Conservation (phyloP, 1,284 basidiomycete species). For the Rhizopogon hawkerae region DNA sequence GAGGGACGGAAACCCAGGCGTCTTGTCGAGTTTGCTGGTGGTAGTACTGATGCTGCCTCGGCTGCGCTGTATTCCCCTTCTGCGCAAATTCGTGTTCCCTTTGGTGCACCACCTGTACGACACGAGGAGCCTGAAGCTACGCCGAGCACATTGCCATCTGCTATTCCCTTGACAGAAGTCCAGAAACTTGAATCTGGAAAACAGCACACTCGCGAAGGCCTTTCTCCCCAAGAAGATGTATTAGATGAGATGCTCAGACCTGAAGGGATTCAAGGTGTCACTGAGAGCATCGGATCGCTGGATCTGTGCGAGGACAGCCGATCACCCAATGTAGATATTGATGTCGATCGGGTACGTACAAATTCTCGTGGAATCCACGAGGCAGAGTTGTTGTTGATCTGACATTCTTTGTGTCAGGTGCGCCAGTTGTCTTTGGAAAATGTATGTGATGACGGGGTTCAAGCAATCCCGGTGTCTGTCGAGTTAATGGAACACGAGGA, state of each 20-base stretch:
- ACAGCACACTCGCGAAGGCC: not conserved
- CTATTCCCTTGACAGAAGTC: not conserved
- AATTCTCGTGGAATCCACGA: not conserved
- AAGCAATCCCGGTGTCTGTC: not conserved
- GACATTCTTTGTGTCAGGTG: not conserved
- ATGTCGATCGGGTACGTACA: not conserved
- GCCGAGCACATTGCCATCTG: not conserved
- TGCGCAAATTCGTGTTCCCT: not conserved
- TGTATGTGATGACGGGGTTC: not conserved
- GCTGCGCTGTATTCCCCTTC: not conserved
- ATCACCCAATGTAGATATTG: not conserved
- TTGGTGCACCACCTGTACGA: not conserved
- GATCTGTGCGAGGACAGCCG: not conserved
- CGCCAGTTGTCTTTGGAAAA: not conserved
- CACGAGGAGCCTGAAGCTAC: not conserved
- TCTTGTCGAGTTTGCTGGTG: not conserved
- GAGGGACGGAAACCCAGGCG: not conserved
- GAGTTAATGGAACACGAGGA: not conserved
- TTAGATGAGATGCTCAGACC: not conserved
- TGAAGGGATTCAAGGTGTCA: not conserved
- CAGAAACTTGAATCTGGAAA: not conserved
- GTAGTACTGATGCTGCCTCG: too few species aligned
- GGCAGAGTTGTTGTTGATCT: too few species aligned
- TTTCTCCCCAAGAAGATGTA: not conserved
- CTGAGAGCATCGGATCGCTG: not conserved